A percentile compares a stretch with the other conserved stretches of the same genome.
Evolutionary conservation across 345 rosid species (phyloP).

Genomic region (Hypericum perforatum): DNA sequence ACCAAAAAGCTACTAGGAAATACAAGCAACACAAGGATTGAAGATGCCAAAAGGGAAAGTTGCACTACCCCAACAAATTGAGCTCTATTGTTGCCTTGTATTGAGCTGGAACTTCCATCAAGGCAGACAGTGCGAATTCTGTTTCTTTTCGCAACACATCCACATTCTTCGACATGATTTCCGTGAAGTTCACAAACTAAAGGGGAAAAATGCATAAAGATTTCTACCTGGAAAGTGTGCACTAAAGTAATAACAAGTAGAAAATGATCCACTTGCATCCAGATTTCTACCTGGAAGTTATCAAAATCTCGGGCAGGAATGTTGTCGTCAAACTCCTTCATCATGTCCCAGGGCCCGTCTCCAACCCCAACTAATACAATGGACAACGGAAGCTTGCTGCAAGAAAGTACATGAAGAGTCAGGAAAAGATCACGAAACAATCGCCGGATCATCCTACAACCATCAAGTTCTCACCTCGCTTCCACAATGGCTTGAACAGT

Average conservation of each 20-base stretch:
- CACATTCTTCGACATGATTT: constrained; percentile 65
- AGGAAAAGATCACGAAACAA: background rate
- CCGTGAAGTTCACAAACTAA: constrained; percentile 85
- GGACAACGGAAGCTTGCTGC: constrained; percentile 25
- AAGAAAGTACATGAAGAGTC: background rate
- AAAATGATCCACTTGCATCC: background rate
- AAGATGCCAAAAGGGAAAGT: constrained; percentile 5
- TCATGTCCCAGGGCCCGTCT: constrained; percentile 29
- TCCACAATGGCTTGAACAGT: constrained; percentile 22
- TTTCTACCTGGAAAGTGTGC: no score
- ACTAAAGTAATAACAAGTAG: no score
- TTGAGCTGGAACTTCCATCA: constrained; percentile 91
- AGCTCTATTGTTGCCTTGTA: constrained; percentile 72
- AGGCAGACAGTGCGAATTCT: constrained; percentile 88
- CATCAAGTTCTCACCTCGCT: constrained; percentile 15
- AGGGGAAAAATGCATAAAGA: background rate
- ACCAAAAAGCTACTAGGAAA: background rate
- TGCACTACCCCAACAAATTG: constrained; percentile 28
- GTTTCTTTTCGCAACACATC: constrained; percentile 63
- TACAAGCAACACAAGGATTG: constrained; percentile 2
- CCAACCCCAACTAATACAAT: constrained; percentile 27
- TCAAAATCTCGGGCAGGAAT: constrained; percentile 24
- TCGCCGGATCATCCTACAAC: background rate
- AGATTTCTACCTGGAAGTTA: constrained; percentile 19
- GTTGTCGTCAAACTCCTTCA: constrained; percentile 28